These are phyloP conservation scores for Phytophthora citrophthora DNA, from an alignment of 352 stramenopile genomes.

Conservation along the genomic window DNA sequence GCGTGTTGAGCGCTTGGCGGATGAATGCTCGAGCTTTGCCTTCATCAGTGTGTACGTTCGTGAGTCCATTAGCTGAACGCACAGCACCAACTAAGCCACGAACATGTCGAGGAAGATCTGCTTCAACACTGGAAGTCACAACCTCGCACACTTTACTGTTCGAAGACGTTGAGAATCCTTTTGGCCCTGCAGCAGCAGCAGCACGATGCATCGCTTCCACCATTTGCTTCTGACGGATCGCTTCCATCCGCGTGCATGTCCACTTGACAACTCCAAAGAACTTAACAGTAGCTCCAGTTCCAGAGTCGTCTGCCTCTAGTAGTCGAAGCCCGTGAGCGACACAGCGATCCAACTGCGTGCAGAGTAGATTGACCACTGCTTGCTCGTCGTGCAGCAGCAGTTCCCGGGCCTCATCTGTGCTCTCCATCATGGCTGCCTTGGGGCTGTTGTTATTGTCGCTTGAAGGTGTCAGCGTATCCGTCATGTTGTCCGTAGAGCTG, in stretches of 20 bases:
- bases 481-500: conserved; percentile 24
- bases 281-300: conserved; percentile 72
- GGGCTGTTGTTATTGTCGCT: conserved; percentile 22
- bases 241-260: conserved; percentile 82
- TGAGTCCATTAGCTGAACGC: conserved; percentile 59
- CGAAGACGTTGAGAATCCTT: conserved; percentile 12
- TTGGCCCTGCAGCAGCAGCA: conserved; percentile 8
- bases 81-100: conserved; percentile 73
- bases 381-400: conserved; percentile 78
- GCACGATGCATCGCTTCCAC: conserved; percentile 70
- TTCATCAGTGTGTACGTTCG: conserved; percentile 75
- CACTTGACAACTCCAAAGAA: conserved; percentile 89
- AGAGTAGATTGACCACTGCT: conserved; percentile 74
- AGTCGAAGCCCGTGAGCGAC: conserved; percentile 67
- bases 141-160: conserved; percentile 62
- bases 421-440: conserved; percentile 70
- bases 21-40: conserved; percentile 81
- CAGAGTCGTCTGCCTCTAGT: conserved; percentile 49
- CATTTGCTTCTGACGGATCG: conserved; percentile 72
- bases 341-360: conserved; percentile 75
- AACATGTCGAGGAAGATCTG: conserved; percentile 71
- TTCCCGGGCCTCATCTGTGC: conserved; percentile 70
- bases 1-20: conserved; percentile 84
- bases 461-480: conserved; percentile 5
- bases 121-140: conserved; percentile 74